Evolutionary conservation across 2,329 filamentous ascomycete genomes (phyloP), one percentile per base, ranked within the genome.

Genomic region (Paraconiothyrium sp.): DNA sequence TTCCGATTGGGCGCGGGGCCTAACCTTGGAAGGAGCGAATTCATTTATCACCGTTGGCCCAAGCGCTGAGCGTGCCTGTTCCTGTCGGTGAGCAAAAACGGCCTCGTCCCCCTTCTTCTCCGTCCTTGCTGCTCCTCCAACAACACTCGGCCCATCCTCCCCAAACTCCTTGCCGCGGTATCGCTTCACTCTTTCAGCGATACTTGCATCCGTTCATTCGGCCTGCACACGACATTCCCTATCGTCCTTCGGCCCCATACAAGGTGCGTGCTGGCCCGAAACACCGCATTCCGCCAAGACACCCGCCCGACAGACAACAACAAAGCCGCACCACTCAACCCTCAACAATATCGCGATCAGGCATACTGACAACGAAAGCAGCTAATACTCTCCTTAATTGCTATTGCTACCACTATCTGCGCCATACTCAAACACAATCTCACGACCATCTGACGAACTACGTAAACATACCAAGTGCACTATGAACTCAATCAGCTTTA

Each of bases 161-260:
- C 64, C 65, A 65, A 69, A 59, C 67, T 69, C 64, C 61, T 72
- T 68, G 68, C 63, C 69, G 81, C 81, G 77, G 78, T 84, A 82
- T 72, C 70, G 86, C 86, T 88, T 87, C 86, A 88, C 84, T 89
- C 86, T 80, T 88, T 89, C 78, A 87, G 85, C 85, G 85, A 84
- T 78, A 80, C 78, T 73, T 78, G 84, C 81, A 67, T 77, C 73
- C 79, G 67, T 74, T 81, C 77, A 67, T 80, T 82, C 67, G 54
- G 67, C 59, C 58, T 58, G 54, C 65, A 30, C 20, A 37, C 37
- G 60, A 67, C 67, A 64, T 71, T 73, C 61, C 63, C 61, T 66
- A 48, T 50, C 59, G 57, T 37, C 59, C 43, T 57, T 46, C 59
- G 58, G 62, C 65, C 59, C 57, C 58, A 61, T 43, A 55, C 24